phyloP scores from a whole-genome alignment of 768 basidiomycete species.

The Tricholomella constricta region DNA sequence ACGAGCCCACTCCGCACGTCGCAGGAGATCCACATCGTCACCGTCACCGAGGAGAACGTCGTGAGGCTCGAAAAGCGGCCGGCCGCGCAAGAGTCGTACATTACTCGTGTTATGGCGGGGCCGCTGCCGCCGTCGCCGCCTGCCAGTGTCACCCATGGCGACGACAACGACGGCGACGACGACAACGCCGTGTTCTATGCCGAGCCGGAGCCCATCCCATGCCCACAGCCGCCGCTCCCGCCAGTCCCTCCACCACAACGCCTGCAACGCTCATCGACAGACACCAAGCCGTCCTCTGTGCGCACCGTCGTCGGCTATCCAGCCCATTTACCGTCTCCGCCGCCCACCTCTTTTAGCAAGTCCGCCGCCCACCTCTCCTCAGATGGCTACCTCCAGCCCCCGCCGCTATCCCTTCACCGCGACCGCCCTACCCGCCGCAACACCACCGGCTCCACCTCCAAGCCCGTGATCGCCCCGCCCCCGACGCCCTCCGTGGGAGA shows the following conservation, averaged over 20 bases:
- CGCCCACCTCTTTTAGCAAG: constrained; percentile 20
- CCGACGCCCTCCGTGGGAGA: constrained; percentile 44
- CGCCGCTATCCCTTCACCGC: constrained; percentile 34
- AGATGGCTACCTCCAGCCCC: constrained; percentile 57
- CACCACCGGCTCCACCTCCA: constrained; percentile 61
- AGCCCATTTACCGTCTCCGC: constrained; percentile 19
- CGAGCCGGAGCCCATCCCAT: constrained; percentile 15
- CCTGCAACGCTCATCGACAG: constrained; percentile 51
- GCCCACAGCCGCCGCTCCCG: not conserved
- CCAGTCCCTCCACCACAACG: constrained; percentile 14
- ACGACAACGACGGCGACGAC: constrained; percentile 14
- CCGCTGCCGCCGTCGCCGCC: constrained; percentile 34
- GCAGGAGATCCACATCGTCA: constrained; percentile 57
- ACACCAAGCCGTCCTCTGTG: constrained; percentile 43
- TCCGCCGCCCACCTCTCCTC: constrained; percentile 28
- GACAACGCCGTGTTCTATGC: constrained; percentile 2
- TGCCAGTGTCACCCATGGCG: constrained; percentile 32
- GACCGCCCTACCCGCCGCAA: constrained; percentile 60
- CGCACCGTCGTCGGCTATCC: constrained; percentile 24
- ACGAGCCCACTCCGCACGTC: constrained; percentile 18
- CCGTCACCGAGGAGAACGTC: constrained; percentile 49
- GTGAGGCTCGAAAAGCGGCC: constrained; percentile 35
- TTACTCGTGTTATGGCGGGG: constrained; percentile 21
- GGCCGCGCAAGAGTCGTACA: constrained; percentile 11
- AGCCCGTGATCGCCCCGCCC: constrained; percentile 29